Evolutionary conservation across 2,329 filamentous ascomycete genomes (phyloP), one percentile per base, ranked within the genome.

Genomic region (Paecilomyces variotii): DNA sequence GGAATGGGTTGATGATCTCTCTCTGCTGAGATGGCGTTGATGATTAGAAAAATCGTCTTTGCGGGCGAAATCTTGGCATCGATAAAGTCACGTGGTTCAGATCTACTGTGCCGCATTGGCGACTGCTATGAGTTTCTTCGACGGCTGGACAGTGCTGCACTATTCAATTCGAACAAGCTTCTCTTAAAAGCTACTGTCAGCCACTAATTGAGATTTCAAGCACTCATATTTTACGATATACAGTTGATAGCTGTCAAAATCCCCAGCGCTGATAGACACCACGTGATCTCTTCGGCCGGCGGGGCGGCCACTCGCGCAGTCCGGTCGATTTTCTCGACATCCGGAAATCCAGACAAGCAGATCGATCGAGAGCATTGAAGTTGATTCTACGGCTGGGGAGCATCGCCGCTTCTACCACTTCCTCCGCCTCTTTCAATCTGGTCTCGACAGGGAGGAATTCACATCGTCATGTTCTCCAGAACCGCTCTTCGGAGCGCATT

Each of bases 381-480:
- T 54, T 39, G 57, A 35, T 54, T 53, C 34, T 50, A 49, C 50
- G 35, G 45, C 57, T 55, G 53, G 54, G 61, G 61, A 25, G 24
- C 45, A 57, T 45, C 59, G 60, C 55, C 56, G 59, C 55, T 58
- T 57, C 57, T 39, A 58, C 53, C 56, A 60, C 35, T 55, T 57
- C 56, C 52, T 59, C 25, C 27, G n/a, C 32, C 7, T 24, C 53
- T 27, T 45, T 25, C 11, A 59, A 60, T 57, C 58, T 57, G 56
- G 57, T 56, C 54, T 57, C 60, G 58, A 57, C 56, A 55, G 45
- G 25, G 56, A 54, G 35, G 53, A 52, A 45, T 34, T 35, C 54
- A 54, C 59, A 58, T 57, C 52, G 66, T 35, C 24, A 76, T 76
- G 74, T 72, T 76, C 53, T 71, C 73, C 54, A 70, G 74, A 61